Percentiles rank a stretch among this genome's conserved stretches.
Conservation (phyloP, 2,329 filamentous ascomycete genomes). For the Thelonectria olida region DNA sequence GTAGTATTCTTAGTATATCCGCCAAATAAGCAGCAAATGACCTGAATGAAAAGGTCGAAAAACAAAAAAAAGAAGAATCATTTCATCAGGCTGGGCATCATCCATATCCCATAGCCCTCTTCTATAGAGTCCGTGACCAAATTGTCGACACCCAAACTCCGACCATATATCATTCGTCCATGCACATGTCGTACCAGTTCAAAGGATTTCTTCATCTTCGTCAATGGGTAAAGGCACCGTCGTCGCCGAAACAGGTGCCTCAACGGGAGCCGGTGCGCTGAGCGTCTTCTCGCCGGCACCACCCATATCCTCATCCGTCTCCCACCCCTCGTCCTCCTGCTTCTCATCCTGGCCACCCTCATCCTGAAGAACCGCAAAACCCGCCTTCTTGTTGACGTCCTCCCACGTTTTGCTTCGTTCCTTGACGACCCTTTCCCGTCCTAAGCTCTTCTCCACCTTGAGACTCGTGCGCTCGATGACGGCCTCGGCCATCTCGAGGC, state of each 20-base stretch:
- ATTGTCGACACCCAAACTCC: constrained; percentile 43
- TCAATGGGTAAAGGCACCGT: constrained; percentile 29
- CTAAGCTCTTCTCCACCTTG: constrained; percentile 66
- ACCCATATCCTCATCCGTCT: constrained; percentile 50
- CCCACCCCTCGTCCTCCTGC: constrained; percentile 38
- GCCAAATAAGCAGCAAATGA: constrained; percentile 30
- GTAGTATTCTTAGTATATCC: constrained; percentile 35
- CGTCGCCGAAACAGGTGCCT: constrained; percentile 6
- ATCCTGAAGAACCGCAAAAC: constrained; percentile 28
- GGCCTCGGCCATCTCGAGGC: constrained; percentile 67
- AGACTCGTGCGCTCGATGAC: constrained; percentile 65
- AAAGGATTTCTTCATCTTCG: constrained; percentile 47
- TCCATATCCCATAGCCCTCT: background rate
- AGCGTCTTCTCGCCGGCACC: constrained; percentile 25
- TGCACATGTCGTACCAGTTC: constrained; percentile 19
- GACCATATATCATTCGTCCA: constrained; percentile 10
- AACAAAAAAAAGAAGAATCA: constrained; percentile 19
- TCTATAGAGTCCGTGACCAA: constrained; percentile 3
- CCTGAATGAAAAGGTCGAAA: constrained; percentile 14
- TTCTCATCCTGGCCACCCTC: constrained; percentile 37
- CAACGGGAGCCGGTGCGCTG: background rate
- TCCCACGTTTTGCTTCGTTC: constrained; percentile 65
- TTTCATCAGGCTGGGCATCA: constrained; percentile 26
- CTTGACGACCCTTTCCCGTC: constrained; percentile 57
- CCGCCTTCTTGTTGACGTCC: constrained; percentile 59